These are phyloP conservation scores for Penicillium canescens DNA, from an alignment of 495 filamentous ascomycete genomes.

Conservation along the genomic window DNA sequence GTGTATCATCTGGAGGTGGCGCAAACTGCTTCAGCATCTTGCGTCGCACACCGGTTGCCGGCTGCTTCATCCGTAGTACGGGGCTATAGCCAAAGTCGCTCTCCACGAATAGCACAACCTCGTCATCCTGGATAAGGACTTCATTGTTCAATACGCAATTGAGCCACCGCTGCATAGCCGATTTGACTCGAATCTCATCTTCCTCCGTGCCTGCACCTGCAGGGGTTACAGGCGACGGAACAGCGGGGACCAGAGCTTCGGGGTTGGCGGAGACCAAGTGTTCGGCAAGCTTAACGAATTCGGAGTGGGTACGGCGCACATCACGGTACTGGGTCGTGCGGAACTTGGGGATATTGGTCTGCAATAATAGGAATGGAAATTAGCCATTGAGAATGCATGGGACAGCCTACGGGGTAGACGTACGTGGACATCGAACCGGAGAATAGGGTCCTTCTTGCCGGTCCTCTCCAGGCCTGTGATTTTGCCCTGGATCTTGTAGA, in stretches of 20 bases:
- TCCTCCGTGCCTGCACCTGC: conserved; percentile 97
- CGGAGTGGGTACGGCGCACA: conserved; percentile 89
- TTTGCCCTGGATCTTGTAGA: conserved; percentile 88
- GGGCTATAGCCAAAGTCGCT: conserved; percentile 98
- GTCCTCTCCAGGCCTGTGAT: conserved; percentile 90
- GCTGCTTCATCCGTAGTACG: conserved; percentile 92
- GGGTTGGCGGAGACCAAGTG: conserved; percentile 95
- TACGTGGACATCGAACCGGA: conserved; percentile 97
- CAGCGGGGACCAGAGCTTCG: conserved; percentile 95
- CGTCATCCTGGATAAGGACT: conserved; percentile 89
- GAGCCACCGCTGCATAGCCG: conserved; percentile 89
- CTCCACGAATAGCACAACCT: conserved; percentile 96
- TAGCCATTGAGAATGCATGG: conserved; percentile 4
- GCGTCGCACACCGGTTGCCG: conserved; percentile 90
- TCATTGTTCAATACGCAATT: conserved; percentile 91
- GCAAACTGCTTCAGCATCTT: conserved; percentile 99
- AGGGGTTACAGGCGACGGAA: conserved; percentile 86
- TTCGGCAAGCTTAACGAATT: conserved; percentile 92
- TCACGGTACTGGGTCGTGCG: conserved; percentile 97
- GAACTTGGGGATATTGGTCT: conserved; percentile 98
- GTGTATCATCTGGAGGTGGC: conserved; percentile 95
- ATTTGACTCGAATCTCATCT: conserved; percentile 87
- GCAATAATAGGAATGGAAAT: not conserved
- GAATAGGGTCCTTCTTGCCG: conserved; percentile 90
- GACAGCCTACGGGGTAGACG: conserved; percentile 24